Conservation (phyloP, 495 filamentous ascomycete species). For the Podospora sp. region DNA sequence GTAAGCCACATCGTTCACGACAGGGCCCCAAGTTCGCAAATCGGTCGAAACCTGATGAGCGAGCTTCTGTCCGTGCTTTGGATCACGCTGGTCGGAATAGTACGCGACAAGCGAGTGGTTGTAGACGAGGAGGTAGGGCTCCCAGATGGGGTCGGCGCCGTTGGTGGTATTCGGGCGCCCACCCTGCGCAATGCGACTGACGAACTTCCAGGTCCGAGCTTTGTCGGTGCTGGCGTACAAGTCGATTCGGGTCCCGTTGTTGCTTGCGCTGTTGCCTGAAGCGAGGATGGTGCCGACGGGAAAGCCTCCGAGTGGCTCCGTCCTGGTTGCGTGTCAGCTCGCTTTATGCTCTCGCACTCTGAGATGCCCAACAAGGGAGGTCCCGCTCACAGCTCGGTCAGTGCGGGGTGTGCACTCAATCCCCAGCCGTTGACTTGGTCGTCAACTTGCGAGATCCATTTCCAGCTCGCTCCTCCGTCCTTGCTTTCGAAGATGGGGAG, state of each 20-base stretch:
- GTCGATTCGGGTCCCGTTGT: conserved; percentile 61
- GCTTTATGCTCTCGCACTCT: too few relatives aligned
- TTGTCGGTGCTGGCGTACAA: conserved; percentile 63
- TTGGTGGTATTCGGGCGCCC: conserved; percentile 62
- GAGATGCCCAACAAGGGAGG: too few relatives aligned
- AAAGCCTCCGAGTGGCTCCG: conserved; percentile 57
- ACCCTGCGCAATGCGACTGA: conserved; percentile 64
- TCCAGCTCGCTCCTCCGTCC: conserved; percentile 65
- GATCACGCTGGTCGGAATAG: conserved; percentile 71
- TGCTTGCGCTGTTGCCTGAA: conserved; percentile 62
- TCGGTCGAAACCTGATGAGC: conserved; percentile 62
- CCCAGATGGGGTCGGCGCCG: conserved; percentile 68
- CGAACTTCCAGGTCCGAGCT: conserved; percentile 65
- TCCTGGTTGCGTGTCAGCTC: conserved; percentile 12
- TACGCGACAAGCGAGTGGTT: conserved; percentile 61
- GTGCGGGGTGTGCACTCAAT: conserved; percentile 66
- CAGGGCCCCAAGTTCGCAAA: conserved; percentile 57
- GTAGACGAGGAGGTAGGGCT: conserved; percentile 64
- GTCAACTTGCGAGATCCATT: conserved; percentile 60
- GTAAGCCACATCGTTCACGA: conserved; percentile 63
- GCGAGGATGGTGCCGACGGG: conserved; percentile 61
- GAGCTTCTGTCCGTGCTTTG: conserved; percentile 65
- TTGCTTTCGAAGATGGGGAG: conserved; percentile 67
- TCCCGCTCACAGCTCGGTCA: conserved; percentile 53
- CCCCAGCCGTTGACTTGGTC: conserved; percentile 67